Percentiles rank a stretch among this genome's conserved stretches.
Conservation (phyloP, 2,329 filamentous ascomycete species). For the Penicillium palitans region DNA sequence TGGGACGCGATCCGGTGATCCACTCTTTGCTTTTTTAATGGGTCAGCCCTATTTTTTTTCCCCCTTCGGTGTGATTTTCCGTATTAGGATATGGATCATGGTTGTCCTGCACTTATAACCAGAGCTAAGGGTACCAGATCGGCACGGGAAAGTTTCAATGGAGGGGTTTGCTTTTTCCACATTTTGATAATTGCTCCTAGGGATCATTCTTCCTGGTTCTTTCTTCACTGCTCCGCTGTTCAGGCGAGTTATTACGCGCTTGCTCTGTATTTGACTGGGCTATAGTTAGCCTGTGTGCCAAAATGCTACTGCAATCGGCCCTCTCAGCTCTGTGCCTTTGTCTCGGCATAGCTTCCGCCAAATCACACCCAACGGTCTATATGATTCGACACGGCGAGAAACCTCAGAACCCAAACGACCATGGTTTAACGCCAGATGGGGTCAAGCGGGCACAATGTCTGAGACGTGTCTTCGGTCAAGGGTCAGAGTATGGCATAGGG, state of each 20-base stretch:
- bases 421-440: slow-evolving; percentile 28
- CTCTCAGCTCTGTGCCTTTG: not conserved
- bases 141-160: not conserved
- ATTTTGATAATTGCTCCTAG: no score
- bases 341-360: slow-evolving; percentile 5
- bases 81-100: not conserved
- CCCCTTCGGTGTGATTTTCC: not conserved
- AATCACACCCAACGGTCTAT: slow-evolving; percentile 26
- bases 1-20: slow-evolving; percentile 13
- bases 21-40: slow-evolving; percentile 6
- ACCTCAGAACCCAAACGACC: slow-evolving; percentile 23
- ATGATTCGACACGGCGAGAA: slow-evolving; percentile 37
- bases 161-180: not conserved
- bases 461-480: slow-evolving; percentile 27
- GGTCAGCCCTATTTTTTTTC: not conserved
- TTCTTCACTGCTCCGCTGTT: not conserved
- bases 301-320: slow-evolving; percentile 6
- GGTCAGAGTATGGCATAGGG: slow-evolving; percentile 28
- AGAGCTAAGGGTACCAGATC: not conserved
- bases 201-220: not conserved
- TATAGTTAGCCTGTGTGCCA: not conserved
- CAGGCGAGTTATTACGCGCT: not conserved
- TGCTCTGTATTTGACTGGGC: not conserved
- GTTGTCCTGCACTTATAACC: not conserved
- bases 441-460: slow-evolving; percentile 31